Evolutionary conservation across 2,329 filamentous ascomycete species (phyloP), one percentile per base, ranked within the genome.

Genomic region (Monosporascus sp.): DNA sequence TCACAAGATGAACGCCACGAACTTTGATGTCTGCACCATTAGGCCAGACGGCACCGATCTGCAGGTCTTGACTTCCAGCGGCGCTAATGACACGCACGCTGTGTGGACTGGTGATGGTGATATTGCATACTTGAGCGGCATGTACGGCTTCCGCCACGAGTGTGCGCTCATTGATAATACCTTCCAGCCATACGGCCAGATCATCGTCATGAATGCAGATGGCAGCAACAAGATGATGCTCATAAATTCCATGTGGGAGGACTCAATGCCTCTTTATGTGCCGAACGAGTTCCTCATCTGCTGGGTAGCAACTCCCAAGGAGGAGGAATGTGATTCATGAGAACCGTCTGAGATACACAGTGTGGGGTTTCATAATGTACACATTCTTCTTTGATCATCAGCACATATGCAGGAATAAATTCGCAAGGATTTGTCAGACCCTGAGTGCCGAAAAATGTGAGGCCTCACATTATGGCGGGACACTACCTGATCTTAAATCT

Each of bases 161-260:
- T 64, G 66, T 11, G 64, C 69, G 1, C 57, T 70, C 1, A 76
- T 71, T 49, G 73, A 76, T 50, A 55, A 73, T 37, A 74, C 73
- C 1, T 76, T 75, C 58, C 71, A 77, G 61, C 74, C 72, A 0
- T 75, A 74, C 45, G 72, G 73, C 0, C 72, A 75, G 64, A 72
- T 76, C 45, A 64, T 73, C 48, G 53, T 70, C n/a, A 75, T 75
- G 73, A 62, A 76, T 53, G 62, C 63, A 6, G 71, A 75, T 62
- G 74, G 74, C 0, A 62, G 57, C 9, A 59, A 65, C 36, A 69
- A 68, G 57, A 53, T 20, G 2, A 53, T 67, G 58, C 43, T 68
- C 41, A 67, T 65, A 1, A 64, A 69, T 47, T 63, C 55, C 17
- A 63, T 66, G 62, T 69, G 65, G 65, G 66, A 69, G 49, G 66